These are phyloP conservation scores for Rhizopogon rudus DNA, from an alignment of 768 basidiomycete genomes.

Conservation along the genomic window DNA sequence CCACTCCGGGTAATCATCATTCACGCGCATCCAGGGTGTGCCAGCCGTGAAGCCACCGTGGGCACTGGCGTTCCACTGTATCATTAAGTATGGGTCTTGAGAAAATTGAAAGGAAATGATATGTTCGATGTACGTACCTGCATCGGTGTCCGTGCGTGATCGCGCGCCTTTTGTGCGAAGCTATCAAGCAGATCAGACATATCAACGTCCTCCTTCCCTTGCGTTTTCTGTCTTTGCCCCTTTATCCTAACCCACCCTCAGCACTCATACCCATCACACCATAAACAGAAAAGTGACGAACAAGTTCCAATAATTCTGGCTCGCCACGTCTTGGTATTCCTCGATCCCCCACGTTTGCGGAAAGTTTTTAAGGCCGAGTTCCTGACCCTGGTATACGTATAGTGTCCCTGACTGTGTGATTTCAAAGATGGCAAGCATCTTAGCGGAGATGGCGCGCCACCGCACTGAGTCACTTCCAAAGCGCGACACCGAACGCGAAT, in stretches of 20 bases:
- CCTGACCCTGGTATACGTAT: slow-evolving; percentile 75
- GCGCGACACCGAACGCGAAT: slow-evolving; percentile 57
- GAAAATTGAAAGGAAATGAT: background rate
- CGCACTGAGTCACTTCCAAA: slow-evolving; percentile 56
- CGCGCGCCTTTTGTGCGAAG: slow-evolving; percentile 60
- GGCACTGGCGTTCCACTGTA: slow-evolving; percentile 49
- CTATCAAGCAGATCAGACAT: slow-evolving; percentile 57
- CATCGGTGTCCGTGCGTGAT: slow-evolving; percentile 68
- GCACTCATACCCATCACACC: background rate
- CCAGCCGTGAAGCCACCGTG: slow-evolving; percentile 65
- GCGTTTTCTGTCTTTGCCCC: slow-evolving; percentile 27
- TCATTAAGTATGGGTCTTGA: background rate
- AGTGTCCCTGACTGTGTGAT: slow-evolving; percentile 60
- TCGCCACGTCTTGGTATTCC: slow-evolving; percentile 68
- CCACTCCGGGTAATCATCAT: slow-evolving; percentile 60
- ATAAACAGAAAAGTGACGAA: slow-evolving; percentile 21
- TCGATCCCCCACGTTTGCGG: slow-evolving; percentile 61
- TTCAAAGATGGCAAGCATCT: slow-evolving; percentile 60
- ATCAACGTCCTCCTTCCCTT: slow-evolving; percentile 39
- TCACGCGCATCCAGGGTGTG: slow-evolving; percentile 71
- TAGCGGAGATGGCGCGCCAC: slow-evolving; percentile 56
- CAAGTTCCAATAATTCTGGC: slow-evolving; percentile 55
- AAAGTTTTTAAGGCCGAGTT: slow-evolving; percentile 64
- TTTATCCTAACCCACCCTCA: slow-evolving; percentile 28
- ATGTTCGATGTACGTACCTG: slow-evolving; percentile 35